Base-by-base conservation (phyloP, 2,329 filamentous ascomycete species). In the Colletotrichum endophyticum region DNA sequence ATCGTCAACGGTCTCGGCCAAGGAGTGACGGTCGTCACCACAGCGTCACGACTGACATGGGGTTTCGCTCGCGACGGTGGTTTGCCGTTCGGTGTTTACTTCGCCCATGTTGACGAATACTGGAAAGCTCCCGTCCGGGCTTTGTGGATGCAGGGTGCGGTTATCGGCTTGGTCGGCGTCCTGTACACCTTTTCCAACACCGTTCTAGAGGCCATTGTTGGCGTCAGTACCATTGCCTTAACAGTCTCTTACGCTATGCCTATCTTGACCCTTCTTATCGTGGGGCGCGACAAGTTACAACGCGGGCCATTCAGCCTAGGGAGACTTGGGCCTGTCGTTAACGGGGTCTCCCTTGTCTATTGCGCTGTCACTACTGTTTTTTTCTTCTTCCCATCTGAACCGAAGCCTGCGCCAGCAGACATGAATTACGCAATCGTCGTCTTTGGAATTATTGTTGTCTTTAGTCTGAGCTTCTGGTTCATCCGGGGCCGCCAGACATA, bases 391-490 rank as follows among this genome's bases (percentile, higher is more conserved):
- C 89, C 89, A 0, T 81, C 81, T 1, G 75, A 73, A 0, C 89
- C 89, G 0, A 86, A 86, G 73, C 89, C 89, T 0, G 77, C 85
- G 0, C 80, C 84, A 0, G 81, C 82, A 22, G 88, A 91, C 72
- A 91, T 91, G 89, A 91, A 91, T 81, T 91, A 88, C 79, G 89
- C 89, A 6, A 90, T 91, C 78, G 89, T 87, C 1, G 89, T 91
- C 1, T 91, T 91, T 78, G 89, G 88, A 3, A 85, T 91, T 30
- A 89, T 91, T 89, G 77, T 91, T 64, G 82, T 90, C 4, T 84
- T 91, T 11, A 84, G 88, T 1, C 44, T 89, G 2, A 84, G 81
- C 0, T 91, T 90, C 76, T 91, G 89, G 89, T 82, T 90, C 59
- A 67, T 89, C 49, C 85, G 86, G 78, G 89, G 89, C 2, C 84